A percentile compares a stretch with the other conserved stretches of the same genome.
These are phyloP conservation scores for Penicillium sumatraense DNA, from an alignment of 2,329 filamentous ascomycete genomes.

Conservation along the genomic window DNA sequence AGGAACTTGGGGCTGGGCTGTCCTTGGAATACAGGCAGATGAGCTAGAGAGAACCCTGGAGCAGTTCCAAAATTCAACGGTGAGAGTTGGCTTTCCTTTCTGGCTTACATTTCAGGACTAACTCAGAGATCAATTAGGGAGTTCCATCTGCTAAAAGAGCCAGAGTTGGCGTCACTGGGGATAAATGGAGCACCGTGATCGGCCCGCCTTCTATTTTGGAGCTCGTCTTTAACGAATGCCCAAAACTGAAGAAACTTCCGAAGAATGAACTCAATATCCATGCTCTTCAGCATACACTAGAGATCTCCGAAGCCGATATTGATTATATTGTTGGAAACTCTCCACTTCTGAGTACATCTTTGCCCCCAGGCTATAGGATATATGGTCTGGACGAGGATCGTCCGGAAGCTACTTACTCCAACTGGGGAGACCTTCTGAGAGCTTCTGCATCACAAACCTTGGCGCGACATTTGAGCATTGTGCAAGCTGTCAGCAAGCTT, in stretches of 20 bases:
- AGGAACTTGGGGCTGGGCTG: not conserved
- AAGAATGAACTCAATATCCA: not conserved
- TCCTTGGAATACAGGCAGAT: not conserved
- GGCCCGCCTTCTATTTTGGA: constrained; percentile 1
- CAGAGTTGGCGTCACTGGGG: not conserved
- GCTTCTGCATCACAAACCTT: not conserved
- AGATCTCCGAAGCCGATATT: not conserved
- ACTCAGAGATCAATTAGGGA: not conserved
- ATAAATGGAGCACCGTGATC: not conserved
- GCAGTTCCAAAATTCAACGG: not conserved
- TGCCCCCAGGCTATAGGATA: not conserved
- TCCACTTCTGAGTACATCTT: not conserved
- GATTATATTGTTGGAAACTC: not conserved
- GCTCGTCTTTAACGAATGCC: not conserved
- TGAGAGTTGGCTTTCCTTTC: not conserved
- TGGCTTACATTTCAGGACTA: not conserved
- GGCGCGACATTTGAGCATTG: not conserved
- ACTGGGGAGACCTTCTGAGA: not conserved
- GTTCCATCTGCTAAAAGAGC: constrained; percentile 3
- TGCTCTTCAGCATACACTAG: not conserved
- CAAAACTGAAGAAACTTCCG: not conserved
- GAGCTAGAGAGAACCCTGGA: not conserved
- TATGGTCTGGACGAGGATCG: not conserved
- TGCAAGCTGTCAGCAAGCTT: not conserved
- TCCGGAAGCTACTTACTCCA: not conserved